Percentiles rank a stretch among this genome's conserved stretches.
Evolutionary conservation across 2,329 filamentous ascomycete species (phyloP).

Genomic region (Laburnicola sp.): DNA sequence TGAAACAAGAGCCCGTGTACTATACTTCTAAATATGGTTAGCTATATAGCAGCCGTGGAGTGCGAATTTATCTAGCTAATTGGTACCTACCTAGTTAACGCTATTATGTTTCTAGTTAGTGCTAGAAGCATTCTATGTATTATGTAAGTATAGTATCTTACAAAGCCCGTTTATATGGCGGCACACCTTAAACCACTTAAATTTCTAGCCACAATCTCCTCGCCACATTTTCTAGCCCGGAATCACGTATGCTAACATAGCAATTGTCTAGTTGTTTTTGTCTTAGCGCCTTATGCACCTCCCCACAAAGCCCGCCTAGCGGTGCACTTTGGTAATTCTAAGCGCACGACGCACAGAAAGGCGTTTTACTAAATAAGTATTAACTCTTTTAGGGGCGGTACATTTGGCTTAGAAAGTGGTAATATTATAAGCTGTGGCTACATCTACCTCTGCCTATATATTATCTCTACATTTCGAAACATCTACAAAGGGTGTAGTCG

Average conservation of each 20-base stretch:
- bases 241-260: constrained; percentile 7
- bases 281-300: too few species aligned
- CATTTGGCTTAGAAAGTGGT: not conserved
- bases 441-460: not conserved
- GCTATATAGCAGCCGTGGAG: not conserved
- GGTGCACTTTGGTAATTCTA: not conserved
- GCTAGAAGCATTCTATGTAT: not conserved
- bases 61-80: not conserved
- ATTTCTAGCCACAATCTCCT: constrained; percentile 6
- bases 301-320: too few species aligned
- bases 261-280: not conserved
- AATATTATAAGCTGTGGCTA: constrained; percentile 1
- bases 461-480: constrained; percentile 1
- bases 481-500: not conserved
- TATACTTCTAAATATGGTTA: not conserved
- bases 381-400: not conserved
- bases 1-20: not conserved
- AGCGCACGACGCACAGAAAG: not conserved
- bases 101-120: not conserved
- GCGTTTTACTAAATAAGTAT: not conserved
- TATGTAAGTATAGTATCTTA: constrained; percentile 7
- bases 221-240: constrained; percentile 3
- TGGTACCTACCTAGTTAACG: not conserved
- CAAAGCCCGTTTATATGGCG: constrained; percentile 5
- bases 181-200: constrained; percentile 1